Base-by-base conservation (phyloP, 1,284 basidiomycete genomes). In the Cutaneotrichosporon mucoides region DNA sequence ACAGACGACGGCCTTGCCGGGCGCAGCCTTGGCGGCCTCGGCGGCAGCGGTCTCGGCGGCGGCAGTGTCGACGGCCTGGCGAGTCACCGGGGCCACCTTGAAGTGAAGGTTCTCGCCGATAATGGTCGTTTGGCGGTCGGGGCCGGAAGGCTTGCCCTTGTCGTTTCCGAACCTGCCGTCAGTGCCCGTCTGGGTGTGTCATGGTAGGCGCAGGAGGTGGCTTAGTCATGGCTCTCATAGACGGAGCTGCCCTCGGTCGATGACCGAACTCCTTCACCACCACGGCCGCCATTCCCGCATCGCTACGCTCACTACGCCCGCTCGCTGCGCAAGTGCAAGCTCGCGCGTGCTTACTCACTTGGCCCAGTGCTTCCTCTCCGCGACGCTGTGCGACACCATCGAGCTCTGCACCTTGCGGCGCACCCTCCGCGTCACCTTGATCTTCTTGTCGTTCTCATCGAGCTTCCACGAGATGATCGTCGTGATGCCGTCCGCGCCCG, bases 71-170 rank as follows among this genome's bases (percentile, higher is more conserved):
- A 80, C 64, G 62, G 88, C 89, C 81, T 89, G 90, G 79, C 88
- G 89, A 35, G 73, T 77, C 46, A 92, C 92, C 3, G 89, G 87
- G 50, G 84, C 86, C 55, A 99, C 77, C 78, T 93, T 95, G 73
- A 99, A 82, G 15, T 83, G 76, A 35, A 99, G 85, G 67, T 88
- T 89, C 81, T 99, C 96, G 56, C 90, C 95, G 44, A 99, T 89
- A 2, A 94, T 96, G 4, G 96, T 99, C 4, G 96, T 99, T 24
- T 92, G 89, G 46, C 87, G 83, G 81, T 98, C 91, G 9, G 94
- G 95, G 6, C 96, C 96, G 5, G 89, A 79, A 53, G 88, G 85
- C 72, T 87, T 91, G 45, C 90, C 90, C 78, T 86, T 89, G 79
- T 99, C 96, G 69, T 85, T 82, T 4, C 95, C 95, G 75, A 99